Evolutionary conservation across 371 early-diverging fungal genomes (phyloP), one percentile per base, ranked within the genome.

Genomic region (Zopfochytrium polystomum): DNA sequence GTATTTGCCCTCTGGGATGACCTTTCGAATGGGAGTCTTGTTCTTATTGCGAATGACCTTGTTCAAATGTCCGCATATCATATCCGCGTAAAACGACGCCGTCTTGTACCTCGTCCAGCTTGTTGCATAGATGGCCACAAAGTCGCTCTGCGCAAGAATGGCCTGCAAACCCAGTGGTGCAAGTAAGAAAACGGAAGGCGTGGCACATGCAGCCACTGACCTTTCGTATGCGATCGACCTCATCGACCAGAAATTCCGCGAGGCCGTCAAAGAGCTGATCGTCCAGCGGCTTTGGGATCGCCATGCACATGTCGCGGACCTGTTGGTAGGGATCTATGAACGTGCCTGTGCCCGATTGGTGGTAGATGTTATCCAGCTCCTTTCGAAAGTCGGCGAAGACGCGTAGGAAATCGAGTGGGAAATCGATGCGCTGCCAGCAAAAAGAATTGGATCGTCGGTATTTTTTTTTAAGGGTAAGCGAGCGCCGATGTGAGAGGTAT

Each of bases 1-100:
- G 43, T 76, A 77, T 34, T 71, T 71, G 15, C 52, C 60, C 4
- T 76, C 75, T 30, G 33, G 52, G 29, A 9, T 66, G 63, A 49
- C 45, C 58, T 47, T 60, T 64, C 68, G 65, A 43, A 38, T 42
- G 23, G 18, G 52, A n/a, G 58, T 57, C 30, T 56, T 31, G 33
- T 47, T 49, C 60, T 69, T 71, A 52, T 74, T 70, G 18, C 31
- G 30, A 13, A 72, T 51, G 44, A 82, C 70, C 26, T 83, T 69
- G 70, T 93, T 90, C 53, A 93, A 76, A 58, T 88, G 88, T 31
- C 86, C 84, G 66, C 93, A 91, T 1, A 87, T 79, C 27, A 66
- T 62, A 55, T 89, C 84, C 44, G 82, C 76, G 61, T 80, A 85
- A 35, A 67, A 67, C 0, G 90, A 75, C 25, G 91, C 90, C 20